These are phyloP conservation scores for Gaertneriomyces semiglobifer DNA, from an alignment of 192 early-diverging fungal species.

Conservation along the genomic window DNA sequence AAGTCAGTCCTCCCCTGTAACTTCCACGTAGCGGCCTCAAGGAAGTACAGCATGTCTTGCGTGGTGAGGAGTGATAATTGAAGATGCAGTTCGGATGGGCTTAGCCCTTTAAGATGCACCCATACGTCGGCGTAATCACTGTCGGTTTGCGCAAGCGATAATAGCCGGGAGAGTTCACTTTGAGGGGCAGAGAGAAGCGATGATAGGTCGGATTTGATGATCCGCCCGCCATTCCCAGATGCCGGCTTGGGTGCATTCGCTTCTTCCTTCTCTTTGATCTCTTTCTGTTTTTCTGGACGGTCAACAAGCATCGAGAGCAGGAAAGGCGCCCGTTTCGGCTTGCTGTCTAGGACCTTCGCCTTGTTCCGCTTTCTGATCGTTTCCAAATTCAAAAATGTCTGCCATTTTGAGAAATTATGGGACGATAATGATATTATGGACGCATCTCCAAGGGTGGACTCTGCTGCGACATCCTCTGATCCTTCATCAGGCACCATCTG, in stretches of 20 bases:
- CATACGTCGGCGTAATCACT: conserved; percentile 21
- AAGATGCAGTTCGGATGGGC: neutral
- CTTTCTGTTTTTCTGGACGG: too few relatives aligned
- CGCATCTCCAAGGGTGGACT: too few relatives aligned
- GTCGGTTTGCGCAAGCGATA: conserved; percentile 46
- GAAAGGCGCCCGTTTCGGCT: conserved; percentile 87
- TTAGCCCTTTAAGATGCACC: neutral
- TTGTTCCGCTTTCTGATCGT: too few relatives aligned
- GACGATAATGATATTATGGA: too few relatives aligned
- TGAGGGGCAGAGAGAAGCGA: conserved; percentile 48
- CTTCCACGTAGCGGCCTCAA: conserved; percentile 60
- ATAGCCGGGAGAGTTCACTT: conserved; percentile 58
- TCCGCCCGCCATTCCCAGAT: too few relatives aligned
- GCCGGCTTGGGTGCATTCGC: too few relatives aligned
- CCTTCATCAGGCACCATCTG: too few relatives aligned
- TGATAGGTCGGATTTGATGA: too few relatives aligned
- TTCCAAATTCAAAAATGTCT: conserved; percentile 79
- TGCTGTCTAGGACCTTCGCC: conserved; percentile 31
- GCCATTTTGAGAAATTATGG: conserved; percentile 60
- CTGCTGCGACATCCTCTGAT: too few relatives aligned
- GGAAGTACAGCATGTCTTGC: conserved; percentile 46
- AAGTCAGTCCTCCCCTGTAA: conserved; percentile 72
- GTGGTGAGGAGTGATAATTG: neutral
- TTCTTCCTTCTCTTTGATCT: too few relatives aligned
- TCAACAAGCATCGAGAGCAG: conserved; percentile 74